Conservation (phyloP, 2,329 filamentous ascomycete genomes). For the Dothiorella sarmentorum region DNA sequence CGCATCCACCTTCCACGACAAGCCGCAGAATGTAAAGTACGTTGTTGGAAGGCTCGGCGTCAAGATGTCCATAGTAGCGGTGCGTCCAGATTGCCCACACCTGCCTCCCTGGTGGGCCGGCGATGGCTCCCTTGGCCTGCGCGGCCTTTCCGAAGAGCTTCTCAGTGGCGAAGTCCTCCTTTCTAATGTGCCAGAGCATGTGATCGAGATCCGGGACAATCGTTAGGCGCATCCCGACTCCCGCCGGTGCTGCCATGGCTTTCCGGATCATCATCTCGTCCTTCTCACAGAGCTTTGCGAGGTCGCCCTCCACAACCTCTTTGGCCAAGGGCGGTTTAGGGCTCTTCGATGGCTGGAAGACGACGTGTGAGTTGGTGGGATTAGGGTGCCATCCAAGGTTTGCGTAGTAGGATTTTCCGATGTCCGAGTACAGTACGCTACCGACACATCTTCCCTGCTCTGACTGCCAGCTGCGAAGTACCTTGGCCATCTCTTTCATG, state of each 20-base stretch:
- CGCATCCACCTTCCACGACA: constrained; percentile 42
- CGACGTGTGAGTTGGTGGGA: constrained; percentile 57
- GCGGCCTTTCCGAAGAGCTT: constrained; percentile 56
- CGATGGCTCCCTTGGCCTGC: constrained; percentile 63
- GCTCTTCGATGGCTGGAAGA: background rate
- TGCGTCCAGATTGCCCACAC: constrained; percentile 69
- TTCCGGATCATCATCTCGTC: constrained; percentile 61
- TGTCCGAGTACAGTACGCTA: constrained; percentile 79
- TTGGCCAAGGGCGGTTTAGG: background rate
- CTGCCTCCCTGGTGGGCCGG: constrained; percentile 46
- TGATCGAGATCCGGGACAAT: constrained; percentile 63
- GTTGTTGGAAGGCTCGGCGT: constrained; percentile 51
- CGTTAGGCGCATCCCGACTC: constrained; percentile 52
- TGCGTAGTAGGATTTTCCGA: constrained; percentile 79
- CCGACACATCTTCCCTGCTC: constrained; percentile 59
- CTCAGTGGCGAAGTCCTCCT: constrained; percentile 70
- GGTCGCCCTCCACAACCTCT: constrained; percentile 39
- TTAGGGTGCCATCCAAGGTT: constrained; percentile 71
- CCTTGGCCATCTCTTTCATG: constrained; percentile 62
- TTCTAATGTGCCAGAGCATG: constrained; percentile 68
- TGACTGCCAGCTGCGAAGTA: constrained; percentile 53
- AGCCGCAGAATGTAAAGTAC: constrained; percentile 65
- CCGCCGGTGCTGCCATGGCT: constrained; percentile 37
- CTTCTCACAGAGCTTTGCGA: constrained; percentile 56
- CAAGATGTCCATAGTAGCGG: constrained; percentile 29